Evolutionary conservation across 1,139 yeast genomes (phyloP).

Genomic region (Sugiyamaella xylanicola): DNA sequence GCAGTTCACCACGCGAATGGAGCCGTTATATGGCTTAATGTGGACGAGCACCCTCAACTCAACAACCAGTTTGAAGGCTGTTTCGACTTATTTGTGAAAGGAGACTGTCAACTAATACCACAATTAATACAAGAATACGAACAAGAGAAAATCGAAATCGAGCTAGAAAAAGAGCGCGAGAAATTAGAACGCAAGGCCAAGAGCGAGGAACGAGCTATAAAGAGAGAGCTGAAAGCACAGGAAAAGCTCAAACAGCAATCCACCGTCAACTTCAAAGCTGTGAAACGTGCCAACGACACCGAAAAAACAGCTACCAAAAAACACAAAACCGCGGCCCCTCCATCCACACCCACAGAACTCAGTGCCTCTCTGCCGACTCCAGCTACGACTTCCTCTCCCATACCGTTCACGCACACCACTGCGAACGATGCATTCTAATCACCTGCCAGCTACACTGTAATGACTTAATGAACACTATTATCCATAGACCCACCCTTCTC

Average conservation of each 20-base stretch:
- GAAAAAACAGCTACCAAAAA: neutral
- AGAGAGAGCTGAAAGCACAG: constrained; percentile 15
- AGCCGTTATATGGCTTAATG: constrained; percentile 58
- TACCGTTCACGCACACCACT: neutral
- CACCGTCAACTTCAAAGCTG: constrained; percentile 18
- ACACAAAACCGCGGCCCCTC: neutral
- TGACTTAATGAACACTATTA: too few relatives aligned
- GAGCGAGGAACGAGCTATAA: constrained; percentile 18
- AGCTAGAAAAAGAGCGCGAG: constrained; percentile 20
- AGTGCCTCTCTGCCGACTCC: neutral
- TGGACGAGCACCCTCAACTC: constrained; percentile 50
- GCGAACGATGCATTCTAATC: neutral
- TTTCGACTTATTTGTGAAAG: constrained; percentile 57
- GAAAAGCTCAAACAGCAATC: constrained; percentile 18
- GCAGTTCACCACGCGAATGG: constrained; percentile 64
- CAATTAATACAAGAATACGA: constrained; percentile 42
- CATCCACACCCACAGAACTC: neutral
- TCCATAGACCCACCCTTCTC: too few relatives aligned
- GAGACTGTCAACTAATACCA: constrained; percentile 60
- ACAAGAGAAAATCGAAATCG: constrained; percentile 27
- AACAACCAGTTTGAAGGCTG: constrained; percentile 52
- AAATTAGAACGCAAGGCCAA: constrained; percentile 25
- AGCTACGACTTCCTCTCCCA: constrained; percentile 10
- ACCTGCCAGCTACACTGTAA: neutral
- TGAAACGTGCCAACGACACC: constrained; percentile 16